These are phyloP conservation scores for Galerina sulciceps DNA, from an alignment of 768 basidiomycete species.

Conservation along the genomic window DNA sequence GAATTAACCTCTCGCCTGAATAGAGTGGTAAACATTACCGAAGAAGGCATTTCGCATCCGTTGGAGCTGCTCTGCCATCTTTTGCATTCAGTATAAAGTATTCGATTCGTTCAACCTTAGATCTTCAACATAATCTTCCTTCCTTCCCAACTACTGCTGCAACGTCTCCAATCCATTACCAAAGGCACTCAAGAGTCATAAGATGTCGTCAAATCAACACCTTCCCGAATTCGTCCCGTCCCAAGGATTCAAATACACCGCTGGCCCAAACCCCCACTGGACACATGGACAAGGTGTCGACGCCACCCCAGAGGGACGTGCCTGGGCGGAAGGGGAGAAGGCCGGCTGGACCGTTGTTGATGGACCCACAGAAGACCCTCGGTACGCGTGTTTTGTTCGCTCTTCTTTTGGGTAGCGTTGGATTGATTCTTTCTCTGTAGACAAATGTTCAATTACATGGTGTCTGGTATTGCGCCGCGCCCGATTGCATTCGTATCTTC, in stretches of 20 bases:
- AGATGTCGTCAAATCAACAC: constrained; percentile 14
- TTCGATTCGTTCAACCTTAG: too few species aligned
- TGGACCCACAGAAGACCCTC: constrained; percentile 34
- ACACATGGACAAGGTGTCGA: constrained; percentile 38
- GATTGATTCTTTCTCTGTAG: background rate
- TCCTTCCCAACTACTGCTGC: too few species aligned
- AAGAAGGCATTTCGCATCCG: too few species aligned
- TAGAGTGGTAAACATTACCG: too few species aligned
- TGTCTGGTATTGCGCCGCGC: constrained; percentile 62
- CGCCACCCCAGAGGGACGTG: constrained; percentile 35
- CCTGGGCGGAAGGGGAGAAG: constrained; percentile 50
- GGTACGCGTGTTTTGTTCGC: constrained; percentile 24
- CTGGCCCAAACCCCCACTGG: constrained; percentile 44
- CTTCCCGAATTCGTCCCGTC: constrained; percentile 24
- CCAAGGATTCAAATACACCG: constrained; percentile 30
- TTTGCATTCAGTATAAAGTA: too few species aligned
- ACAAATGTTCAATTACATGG: constrained; percentile 40
- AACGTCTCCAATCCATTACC: too few species aligned
- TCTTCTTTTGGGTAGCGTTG: too few species aligned
- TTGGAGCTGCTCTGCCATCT: too few species aligned
- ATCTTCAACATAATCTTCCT: too few species aligned
- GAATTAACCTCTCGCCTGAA: too few species aligned
- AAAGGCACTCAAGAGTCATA: background rate
- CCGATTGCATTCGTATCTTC: constrained; percentile 75
- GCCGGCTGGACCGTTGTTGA: constrained; percentile 43